Conservation (phyloP, 768 basidiomycete genomes). For the Kwoniella heveanensis region DNA sequence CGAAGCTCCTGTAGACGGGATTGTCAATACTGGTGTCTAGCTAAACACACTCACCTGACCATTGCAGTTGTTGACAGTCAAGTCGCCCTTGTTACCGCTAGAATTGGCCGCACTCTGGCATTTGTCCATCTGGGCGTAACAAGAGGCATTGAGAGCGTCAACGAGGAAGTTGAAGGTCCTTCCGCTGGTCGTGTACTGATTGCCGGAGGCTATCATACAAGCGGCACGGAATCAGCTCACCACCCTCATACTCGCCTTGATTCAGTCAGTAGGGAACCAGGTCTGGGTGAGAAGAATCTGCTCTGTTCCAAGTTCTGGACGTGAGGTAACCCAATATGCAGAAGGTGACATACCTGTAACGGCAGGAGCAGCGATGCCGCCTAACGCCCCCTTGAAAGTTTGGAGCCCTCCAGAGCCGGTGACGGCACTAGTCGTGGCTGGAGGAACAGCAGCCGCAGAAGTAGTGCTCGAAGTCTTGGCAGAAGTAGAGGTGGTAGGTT, state of each 20-base stretch:
- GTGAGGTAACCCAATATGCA: no score
- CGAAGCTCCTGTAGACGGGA: no score
- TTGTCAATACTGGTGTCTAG: no score
- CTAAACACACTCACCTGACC: constrained; percentile 31
- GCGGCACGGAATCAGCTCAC: no score
- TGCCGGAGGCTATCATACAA: constrained; percentile 16
- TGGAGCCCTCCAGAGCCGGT: constrained; percentile 15
- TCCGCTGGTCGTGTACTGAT: constrained; percentile 10
- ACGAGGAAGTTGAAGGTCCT: constrained; percentile 31
- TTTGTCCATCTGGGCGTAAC: constrained; percentile 34
- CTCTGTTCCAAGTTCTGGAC: no score
- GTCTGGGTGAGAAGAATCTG: no score
- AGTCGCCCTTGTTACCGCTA: constrained; percentile 22
- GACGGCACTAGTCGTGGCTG: constrained; percentile 1
- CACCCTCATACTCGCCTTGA: neutral
- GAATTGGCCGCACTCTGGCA: constrained; percentile 32
- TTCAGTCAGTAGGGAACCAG: neutral
- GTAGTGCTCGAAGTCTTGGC: neutral
- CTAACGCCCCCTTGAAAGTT: constrained; percentile 31
- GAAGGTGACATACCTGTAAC: constrained; percentile 34
- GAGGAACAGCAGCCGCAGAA: constrained; percentile 4
- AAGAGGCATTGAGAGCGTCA: constrained; percentile 29
- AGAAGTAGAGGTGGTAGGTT: constrained; percentile 5
- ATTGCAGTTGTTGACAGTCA: constrained; percentile 32
- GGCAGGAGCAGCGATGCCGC: constrained; percentile 31